These are phyloP conservation scores for Diplodia intermedia DNA, from an alignment of 2,329 filamentous ascomycete genomes.

Conservation along the genomic window DNA sequence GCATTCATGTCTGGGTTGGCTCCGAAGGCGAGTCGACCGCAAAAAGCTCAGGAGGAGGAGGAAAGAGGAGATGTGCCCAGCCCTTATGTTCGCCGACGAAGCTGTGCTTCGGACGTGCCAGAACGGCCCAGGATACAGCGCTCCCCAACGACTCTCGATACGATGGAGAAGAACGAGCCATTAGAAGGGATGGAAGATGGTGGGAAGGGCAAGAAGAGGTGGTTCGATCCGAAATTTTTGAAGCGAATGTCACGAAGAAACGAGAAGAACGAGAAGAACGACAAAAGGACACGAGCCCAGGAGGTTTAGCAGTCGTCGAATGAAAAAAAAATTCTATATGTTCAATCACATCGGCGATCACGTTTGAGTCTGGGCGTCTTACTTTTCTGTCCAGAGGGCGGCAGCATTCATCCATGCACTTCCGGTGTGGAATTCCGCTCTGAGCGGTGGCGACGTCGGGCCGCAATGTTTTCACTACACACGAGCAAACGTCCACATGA, in stretches of 20 bases:
- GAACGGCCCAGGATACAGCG: not conserved
- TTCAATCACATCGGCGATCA: not conserved
- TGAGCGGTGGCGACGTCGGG: not conserved
- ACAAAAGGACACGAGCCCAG: not conserved
- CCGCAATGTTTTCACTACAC: not conserved
- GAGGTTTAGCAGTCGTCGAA: conserved; percentile 19
- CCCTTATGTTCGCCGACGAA: not conserved
- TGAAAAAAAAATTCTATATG: conserved; percentile 1
- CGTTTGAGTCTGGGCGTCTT: not conserved
- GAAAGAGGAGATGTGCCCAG: not conserved
- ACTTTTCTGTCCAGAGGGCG: not conserved
- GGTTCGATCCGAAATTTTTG: conserved; percentile 2
- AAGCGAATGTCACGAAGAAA: conserved; percentile 20
- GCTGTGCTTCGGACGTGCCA: not conserved
- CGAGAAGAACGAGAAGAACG: conserved; percentile 18
- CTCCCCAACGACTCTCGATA: conserved; percentile 5
- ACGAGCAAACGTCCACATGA: not conserved
- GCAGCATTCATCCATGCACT: not conserved
- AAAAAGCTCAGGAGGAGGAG: not conserved
- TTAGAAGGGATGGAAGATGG: not conserved
- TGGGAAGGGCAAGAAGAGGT: conserved; percentile 1
- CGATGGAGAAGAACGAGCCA: conserved; percentile 10
- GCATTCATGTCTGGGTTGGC: conserved; percentile 22
- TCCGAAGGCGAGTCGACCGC: conserved; percentile 6
- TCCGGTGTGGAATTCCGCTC: not conserved